These are phyloP conservation scores for Sugiyamaella americana DNA, from an alignment of 805 yeast genomes.

Conservation along the genomic window DNA sequence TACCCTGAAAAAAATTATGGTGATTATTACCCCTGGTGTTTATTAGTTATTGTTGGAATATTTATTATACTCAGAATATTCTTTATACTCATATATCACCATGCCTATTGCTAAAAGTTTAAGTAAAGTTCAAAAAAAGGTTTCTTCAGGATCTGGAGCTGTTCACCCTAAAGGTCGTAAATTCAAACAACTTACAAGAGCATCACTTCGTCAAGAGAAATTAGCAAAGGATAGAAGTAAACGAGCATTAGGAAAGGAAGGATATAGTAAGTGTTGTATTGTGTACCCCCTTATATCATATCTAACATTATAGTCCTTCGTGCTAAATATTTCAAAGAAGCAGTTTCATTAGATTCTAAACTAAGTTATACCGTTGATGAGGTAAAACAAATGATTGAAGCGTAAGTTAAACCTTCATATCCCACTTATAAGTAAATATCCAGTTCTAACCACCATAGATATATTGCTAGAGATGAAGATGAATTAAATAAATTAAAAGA, in stretches of 20 bases:
- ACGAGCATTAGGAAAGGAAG: slow-evolving; percentile 43
- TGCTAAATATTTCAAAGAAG: slow-evolving; percentile 53
- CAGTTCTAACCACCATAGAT: too few relatives aligned
- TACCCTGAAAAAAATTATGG: too few relatives aligned
- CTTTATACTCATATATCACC: not conserved
- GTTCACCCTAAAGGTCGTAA: slow-evolving; percentile 88
- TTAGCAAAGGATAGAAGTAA: slow-evolving; percentile 53
- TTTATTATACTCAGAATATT: too few relatives aligned
- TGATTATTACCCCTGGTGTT: too few relatives aligned
- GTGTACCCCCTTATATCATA: not conserved
- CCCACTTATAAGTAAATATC: too few relatives aligned
- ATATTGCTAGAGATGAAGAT: slow-evolving; percentile 62
- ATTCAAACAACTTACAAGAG: slow-evolving; percentile 74
- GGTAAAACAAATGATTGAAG: slow-evolving; percentile 52
- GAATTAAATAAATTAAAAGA: slow-evolving; percentile 59
- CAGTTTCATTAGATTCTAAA: slow-evolving; percentile 39
- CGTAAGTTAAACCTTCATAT: too few relatives aligned
- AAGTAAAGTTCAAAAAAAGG: slow-evolving; percentile 55
- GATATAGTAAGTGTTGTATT: slow-evolving; percentile 17
- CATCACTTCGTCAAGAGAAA: slow-evolving; percentile 78
- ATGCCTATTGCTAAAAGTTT: slow-evolving; percentile 71
- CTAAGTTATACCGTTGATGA: slow-evolving; percentile 49
- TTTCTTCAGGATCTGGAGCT: slow-evolving; percentile 48
- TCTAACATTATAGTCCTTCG: slow-evolving; percentile 37
- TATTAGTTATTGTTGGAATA: too few relatives aligned